Evolutionary conservation across 2,329 filamentous ascomycete species (phyloP).

Genomic region (Akanthomyces muscarius): DNA sequence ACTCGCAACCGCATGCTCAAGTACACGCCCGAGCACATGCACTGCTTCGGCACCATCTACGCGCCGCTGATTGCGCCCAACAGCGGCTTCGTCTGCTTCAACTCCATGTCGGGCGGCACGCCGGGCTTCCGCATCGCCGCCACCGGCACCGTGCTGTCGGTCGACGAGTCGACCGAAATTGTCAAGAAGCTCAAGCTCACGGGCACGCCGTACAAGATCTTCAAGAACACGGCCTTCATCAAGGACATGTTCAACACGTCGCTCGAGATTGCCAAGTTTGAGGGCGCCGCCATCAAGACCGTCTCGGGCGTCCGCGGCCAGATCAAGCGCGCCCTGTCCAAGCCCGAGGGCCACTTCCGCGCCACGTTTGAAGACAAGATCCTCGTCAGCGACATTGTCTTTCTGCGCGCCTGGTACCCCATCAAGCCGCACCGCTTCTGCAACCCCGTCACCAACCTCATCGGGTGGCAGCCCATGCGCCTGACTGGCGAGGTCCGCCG

Average conservation of each 20-base stretch:
- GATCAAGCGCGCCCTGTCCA: slow-evolving; percentile 91
- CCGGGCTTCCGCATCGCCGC: slow-evolving; percentile 92
- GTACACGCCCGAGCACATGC: slow-evolving; percentile 99
- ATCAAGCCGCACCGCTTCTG: slow-evolving; percentile 95
- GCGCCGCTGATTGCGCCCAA: slow-evolving; percentile 93
- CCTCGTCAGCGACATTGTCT: slow-evolving; percentile 92
- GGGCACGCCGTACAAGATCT: slow-evolving; percentile 92
- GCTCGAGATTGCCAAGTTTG: slow-evolving; percentile 96
- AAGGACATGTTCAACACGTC: slow-evolving; percentile 96
- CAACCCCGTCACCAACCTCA: slow-evolving; percentile 89
- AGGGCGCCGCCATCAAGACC: slow-evolving; percentile 91
- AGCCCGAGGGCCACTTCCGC: slow-evolving; percentile 92
- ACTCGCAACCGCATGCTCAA: slow-evolving; percentile 97
- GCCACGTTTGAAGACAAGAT: slow-evolving; percentile 99
- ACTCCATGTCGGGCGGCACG: slow-evolving; percentile 78
- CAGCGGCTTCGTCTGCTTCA: slow-evolving; percentile 91
- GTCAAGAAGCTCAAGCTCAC: slow-evolving; percentile 99
- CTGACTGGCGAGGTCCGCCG: slow-evolving; percentile 87
- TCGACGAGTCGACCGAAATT: slow-evolving; percentile 94
- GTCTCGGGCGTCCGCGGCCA: slow-evolving; percentile 94
- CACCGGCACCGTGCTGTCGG: slow-evolving; percentile 86
- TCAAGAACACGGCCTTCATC: slow-evolving; percentile 98
- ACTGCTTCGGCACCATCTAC: slow-evolving; percentile 95
- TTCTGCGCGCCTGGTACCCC: slow-evolving; percentile 94
- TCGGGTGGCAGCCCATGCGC: slow-evolving; percentile 92